Percentiles rank a stretch among this genome's conserved stretches.
These are phyloP conservation scores for Paulownia fortunei DNA, from an alignment of 257 asterid genomes.

Conservation along the genomic window DNA sequence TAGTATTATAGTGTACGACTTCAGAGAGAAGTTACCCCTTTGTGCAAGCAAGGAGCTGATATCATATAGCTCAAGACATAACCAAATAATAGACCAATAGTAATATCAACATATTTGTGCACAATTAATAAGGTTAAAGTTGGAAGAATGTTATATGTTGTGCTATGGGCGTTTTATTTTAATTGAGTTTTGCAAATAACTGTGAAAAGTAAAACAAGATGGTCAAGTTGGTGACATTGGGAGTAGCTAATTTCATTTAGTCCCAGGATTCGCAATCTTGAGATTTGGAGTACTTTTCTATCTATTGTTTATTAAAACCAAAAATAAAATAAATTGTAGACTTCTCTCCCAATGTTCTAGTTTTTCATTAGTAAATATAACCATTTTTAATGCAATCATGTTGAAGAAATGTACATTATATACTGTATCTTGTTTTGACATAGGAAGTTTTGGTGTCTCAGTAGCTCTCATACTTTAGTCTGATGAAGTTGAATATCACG, in stretches of 20 bases:
- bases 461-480: not conserved
- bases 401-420: not conserved
- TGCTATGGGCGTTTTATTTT: not conserved
- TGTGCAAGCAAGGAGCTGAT: not conserved
- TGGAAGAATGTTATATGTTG: constrained; percentile 2
- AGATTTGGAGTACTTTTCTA: not conserved
- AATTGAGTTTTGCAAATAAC: not conserved
- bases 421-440: not conserved
- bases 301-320: not conserved
- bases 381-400: not conserved
- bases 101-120: not conserved
- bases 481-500: not conserved
- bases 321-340: not conserved
- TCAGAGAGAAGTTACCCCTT: not conserved
- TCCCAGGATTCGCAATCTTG: not conserved
- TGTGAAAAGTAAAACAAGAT: not conserved
- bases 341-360: not conserved
- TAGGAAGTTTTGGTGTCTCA: not conserved
- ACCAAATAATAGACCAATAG: not conserved
- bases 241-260: not conserved
- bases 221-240: not conserved
- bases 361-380: not conserved
- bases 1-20: not conserved
- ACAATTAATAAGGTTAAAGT: not conserved
- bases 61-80: not conserved